These are phyloP conservation scores for Spinellus fusiger DNA, from an alignment of 192 early-diverging fungal genomes.

Conservation along the genomic window DNA sequence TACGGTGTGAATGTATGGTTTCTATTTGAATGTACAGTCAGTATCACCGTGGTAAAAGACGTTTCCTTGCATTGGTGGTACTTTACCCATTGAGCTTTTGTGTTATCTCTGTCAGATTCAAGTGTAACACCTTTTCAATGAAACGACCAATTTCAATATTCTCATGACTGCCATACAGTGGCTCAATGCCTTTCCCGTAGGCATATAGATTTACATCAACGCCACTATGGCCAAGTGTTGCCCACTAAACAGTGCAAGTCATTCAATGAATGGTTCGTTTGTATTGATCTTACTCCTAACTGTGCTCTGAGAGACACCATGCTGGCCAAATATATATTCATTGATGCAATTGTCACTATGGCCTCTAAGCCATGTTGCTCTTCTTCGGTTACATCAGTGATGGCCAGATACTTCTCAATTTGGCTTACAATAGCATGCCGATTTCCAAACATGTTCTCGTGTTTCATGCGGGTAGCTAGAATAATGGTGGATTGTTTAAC, in stretches of 20 bases:
- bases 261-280: neutral
- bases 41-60: neutral
- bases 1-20: conserved; percentile 9
- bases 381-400: conserved; percentile 59
- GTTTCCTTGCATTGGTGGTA: neutral
- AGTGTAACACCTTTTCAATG: conserved; percentile 49
- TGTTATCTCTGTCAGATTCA: conserved; percentile 62
- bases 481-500: conserved; percentile 66
- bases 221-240: conserved; percentile 89
- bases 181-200: conserved; percentile 55
- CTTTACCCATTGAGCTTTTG: conserved; percentile 37
- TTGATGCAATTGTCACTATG: conserved; percentile 20
- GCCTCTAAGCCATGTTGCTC: conserved; percentile 45
- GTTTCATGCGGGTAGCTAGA: conserved; percentile 19
- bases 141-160: conserved; percentile 83
- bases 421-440: conserved; percentile 28
- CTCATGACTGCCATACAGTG: conserved; percentile 76
- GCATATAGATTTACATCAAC: conserved; percentile 96
- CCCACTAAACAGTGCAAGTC: conserved; percentile 42
- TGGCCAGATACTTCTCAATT: conserved; percentile 44
- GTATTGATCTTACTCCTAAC: conserved; percentile 40
- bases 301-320: conserved; percentile 51
- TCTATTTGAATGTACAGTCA: neutral
- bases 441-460: conserved; percentile 9
- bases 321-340: conserved; percentile 46